Conservation (phyloP, 208 protist genomes). For the Acanthamoeba castellanii region DNA sequence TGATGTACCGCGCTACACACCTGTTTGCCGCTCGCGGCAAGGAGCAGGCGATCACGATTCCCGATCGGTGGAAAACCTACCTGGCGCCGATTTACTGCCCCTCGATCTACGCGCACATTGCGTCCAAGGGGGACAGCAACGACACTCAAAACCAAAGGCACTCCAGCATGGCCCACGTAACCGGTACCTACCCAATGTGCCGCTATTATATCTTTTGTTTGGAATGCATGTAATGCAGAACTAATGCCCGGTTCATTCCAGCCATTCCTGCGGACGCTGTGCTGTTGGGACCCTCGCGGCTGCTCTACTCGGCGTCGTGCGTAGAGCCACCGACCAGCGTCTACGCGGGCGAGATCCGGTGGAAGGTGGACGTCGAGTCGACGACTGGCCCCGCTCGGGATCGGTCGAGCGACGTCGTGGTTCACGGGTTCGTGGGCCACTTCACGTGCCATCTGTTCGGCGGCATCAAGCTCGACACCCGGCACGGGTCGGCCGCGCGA, state of each 20-base stretch:
- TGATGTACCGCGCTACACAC: not conserved
- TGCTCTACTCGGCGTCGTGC: not conserved
- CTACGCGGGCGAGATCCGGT: not conserved
- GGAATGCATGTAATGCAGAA: too few species aligned
- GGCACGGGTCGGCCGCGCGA: not conserved
- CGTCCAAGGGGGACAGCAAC: not conserved
- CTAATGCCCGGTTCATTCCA: too few species aligned
- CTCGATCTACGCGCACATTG: not conserved
- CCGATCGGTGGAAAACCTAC: not conserved
- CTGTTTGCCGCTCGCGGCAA: not conserved
- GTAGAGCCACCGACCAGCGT: not conserved
- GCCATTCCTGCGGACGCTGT: not conserved
- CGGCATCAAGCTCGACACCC: not conserved
- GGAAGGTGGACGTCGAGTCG: not conserved
- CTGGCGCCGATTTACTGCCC: not conserved
- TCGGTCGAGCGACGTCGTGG: not conserved
- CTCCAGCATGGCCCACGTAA: not conserved
- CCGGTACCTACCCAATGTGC: not conserved
- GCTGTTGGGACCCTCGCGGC: not conserved
- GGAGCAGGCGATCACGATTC: not conserved
- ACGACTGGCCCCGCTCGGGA: too few species aligned
- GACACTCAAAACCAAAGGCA: not conserved
- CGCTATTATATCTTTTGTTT: too few species aligned
- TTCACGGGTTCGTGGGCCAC: not conserved
- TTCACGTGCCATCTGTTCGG: constrained; percentile 7